Base-by-base conservation (phyloP, 495 filamentous ascomycete species). In the Penicillium nucicola region DNA sequence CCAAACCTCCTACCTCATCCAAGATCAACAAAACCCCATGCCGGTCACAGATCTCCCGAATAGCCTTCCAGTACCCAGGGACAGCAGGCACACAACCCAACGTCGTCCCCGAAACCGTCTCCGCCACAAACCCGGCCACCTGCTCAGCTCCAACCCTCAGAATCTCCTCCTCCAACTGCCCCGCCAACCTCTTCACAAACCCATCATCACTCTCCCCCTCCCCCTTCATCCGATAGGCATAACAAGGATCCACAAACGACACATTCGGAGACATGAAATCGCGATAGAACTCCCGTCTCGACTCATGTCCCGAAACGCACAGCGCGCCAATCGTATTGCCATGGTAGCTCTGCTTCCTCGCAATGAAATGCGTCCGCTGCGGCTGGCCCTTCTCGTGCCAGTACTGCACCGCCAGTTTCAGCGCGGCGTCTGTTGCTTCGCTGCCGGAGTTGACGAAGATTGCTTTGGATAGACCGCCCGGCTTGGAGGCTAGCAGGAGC, bases 321-420 rank as follows among this genome's bases (percentile, higher is more conserved):
- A 89, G 65, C 0, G 82, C 72, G 0, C 84, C 85, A 2, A 88
- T 65, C 0, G 86, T 88, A 23, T 74, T 84, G 2, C 86, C 85
- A 51, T 89, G 86, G 52, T 85, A 89, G 8, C 78, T 81, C 36
- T 81, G 76, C 46, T 73, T 72, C 6, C 85, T 64, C 3, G 81
- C 75, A 45, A 89, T 84, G 62, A 82, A 82, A n/a, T 76, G 73
- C 2, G 28, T 67, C 22, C 69, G 70, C 53, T 65, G 58, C 3
- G 59, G 64, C 45, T 79, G 63, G 33, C 50, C 52, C 19, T 41
- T 55, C 23, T 68, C 61, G 31, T 59, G 52, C 18, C 44, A 57
- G 35, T 67, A 63, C 15, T 83, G 81, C 5, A 72, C 49, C n/a
- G 77, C 73, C 3, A 82, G 55, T 53, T 84, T 84, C 43, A 82